Evolutionary conservation across 2,329 filamentous ascomycete genomes (phyloP).

Genomic region (Pseudohalonectria lignicola): DNA sequence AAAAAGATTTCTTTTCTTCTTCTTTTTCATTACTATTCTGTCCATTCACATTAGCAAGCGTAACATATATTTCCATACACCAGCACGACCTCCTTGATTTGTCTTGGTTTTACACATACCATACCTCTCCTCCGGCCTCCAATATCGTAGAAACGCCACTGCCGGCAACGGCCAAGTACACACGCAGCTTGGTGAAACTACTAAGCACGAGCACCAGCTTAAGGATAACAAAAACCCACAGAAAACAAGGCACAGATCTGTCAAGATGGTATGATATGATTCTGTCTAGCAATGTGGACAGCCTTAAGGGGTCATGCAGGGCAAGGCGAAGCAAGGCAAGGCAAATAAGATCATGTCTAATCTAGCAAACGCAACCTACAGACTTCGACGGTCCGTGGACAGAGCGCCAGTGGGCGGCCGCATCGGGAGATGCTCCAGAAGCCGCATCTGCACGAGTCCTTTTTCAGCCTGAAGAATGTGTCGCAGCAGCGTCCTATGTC

Average conservation of each 20-base stretch:
- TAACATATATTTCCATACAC: background rate
- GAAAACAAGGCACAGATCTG: too few relatives aligned
- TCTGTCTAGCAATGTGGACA: too few relatives aligned
- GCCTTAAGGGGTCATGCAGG: too few relatives aligned
- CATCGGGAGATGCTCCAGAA: slow-evolving; percentile 3
- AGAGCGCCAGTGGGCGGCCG: slow-evolving; percentile 1
- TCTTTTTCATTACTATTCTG: background rate
- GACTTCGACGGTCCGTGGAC: background rate
- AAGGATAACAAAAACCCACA: background rate
- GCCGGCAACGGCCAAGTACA: background rate
- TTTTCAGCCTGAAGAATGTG: slow-evolving; percentile 47
- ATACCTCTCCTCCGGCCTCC: background rate
- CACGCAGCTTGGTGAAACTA: background rate
- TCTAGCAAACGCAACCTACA: background rate
- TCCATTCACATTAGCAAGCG: background rate
- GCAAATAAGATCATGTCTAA: background rate
- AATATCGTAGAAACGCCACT: background rate
- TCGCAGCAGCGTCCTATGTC: slow-evolving; percentile 48
- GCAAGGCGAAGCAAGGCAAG: background rate
- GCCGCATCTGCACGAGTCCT: slow-evolving; percentile 37
- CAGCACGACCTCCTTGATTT: background rate
- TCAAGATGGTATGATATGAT: slow-evolving; percentile 2
- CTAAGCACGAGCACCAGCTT: background rate
- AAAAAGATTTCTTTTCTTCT: background rate
- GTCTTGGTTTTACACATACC: background rate